Conservation (phyloP, 495 filamentous ascomycete species). For the Endocarpon pusillum region DNA sequence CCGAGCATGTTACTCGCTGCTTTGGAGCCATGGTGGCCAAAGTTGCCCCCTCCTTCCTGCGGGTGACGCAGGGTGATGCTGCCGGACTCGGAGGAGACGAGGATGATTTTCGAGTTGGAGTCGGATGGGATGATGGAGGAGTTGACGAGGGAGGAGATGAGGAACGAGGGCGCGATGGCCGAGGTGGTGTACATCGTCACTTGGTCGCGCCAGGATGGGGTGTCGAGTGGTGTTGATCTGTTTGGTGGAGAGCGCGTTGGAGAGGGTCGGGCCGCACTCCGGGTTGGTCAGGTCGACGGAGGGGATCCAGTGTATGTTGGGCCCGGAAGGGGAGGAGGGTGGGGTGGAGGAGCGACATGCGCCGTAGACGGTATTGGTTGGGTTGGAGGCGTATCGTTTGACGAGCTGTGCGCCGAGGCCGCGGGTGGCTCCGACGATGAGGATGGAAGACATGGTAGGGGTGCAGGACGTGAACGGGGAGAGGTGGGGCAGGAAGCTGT, state of each 20-base stretch:
- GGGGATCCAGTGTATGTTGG: constrained; percentile 29
- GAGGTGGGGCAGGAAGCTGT: no score
- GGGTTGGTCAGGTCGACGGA: constrained; percentile 37
- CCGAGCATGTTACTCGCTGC: constrained; percentile 61
- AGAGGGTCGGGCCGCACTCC: constrained; percentile 35
- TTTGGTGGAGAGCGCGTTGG: constrained; percentile 22
- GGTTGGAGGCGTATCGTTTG: constrained; percentile 35
- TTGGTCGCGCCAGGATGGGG: constrained; percentile 48
- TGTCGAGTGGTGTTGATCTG: constrained; percentile 31
- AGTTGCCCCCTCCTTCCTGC: constrained; percentile 54
- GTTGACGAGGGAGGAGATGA: constrained; percentile 43
- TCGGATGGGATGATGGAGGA: constrained; percentile 24
- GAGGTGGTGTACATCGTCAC: constrained; percentile 55
- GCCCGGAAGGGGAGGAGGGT: constrained; percentile 15
- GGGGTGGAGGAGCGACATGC: constrained; percentile 33
- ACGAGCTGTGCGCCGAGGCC: constrained; percentile 47
- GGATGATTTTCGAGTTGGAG: constrained; percentile 39
- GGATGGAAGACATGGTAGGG: constrained; percentile 31
- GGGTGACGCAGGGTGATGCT: constrained; percentile 50
- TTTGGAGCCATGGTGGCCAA: constrained; percentile 56
- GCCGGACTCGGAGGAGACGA: constrained; percentile 51
- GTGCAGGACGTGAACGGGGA: no score
- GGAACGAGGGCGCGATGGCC: constrained; percentile 47
- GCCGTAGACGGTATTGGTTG: constrained; percentile 34
- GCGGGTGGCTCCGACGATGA: constrained; percentile 50